These are phyloP conservation scores for Candida sakaeoensis DNA, from an alignment of 805 yeast species.

Conservation along the genomic window DNA sequence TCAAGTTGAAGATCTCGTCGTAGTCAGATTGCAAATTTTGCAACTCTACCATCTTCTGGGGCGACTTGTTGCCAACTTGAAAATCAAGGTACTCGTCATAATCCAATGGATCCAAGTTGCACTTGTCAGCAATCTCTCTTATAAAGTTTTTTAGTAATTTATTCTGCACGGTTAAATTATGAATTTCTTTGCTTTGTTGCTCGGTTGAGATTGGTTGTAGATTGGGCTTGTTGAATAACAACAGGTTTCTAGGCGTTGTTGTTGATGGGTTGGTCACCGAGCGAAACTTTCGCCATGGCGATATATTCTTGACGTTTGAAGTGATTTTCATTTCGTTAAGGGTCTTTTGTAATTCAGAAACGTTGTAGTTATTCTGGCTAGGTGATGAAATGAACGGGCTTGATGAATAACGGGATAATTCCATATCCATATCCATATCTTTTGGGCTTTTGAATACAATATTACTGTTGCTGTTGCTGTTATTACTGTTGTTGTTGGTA, in stretches of 20 bases:
- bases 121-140: slow-evolving; percentile 30
- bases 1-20: slow-evolving; percentile 31
- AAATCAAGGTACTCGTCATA: not conserved
- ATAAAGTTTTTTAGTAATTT: slow-evolving; percentile 38
- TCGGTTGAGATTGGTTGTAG: slow-evolving; percentile 14
- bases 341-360: slow-evolving; percentile 12
- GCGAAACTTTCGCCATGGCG: slow-evolving; percentile 25
- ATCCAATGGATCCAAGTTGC: slow-evolving; percentile 1
- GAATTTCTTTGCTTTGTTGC: slow-evolving; percentile 31
- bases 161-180: slow-evolving; percentile 36
- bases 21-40: slow-evolving; percentile 18
- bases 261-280: slow-evolving; percentile 7
- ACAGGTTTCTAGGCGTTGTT: not conserved
- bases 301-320: slow-evolving; percentile 4
- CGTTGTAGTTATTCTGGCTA: slow-evolving; percentile 7
- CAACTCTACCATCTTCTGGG: slow-evolving; percentile 1
- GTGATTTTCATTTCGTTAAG: slow-evolving; percentile 9
- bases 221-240: slow-evolving; percentile 4
- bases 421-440: slow-evolving; percentile 6
- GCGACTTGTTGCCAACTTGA: not conserved
- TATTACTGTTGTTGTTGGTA: too few species aligned
- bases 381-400: slow-evolving; percentile 16
- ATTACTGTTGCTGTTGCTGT: too few species aligned
- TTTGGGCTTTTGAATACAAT: slow-evolving; percentile 4
- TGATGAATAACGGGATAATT: slow-evolving; percentile 10